Evolutionary conservation across 2,329 filamentous ascomycete genomes (phyloP), one percentile per base, ranked within the genome.

Genomic region (Madurella mycetomatis): DNA sequence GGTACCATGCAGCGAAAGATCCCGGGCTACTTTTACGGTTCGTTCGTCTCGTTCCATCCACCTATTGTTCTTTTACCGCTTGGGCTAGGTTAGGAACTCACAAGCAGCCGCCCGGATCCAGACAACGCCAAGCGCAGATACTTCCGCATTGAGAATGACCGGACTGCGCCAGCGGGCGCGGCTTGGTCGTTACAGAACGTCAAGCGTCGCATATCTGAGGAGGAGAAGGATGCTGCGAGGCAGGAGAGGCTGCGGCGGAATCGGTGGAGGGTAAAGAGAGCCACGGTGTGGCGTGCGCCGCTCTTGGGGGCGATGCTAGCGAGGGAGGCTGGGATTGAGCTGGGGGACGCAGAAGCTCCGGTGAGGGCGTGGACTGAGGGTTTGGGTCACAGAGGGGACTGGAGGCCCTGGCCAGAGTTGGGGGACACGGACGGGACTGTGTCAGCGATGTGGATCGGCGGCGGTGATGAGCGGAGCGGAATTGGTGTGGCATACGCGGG

Each of bases 81-180:
- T 34, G 12, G 41, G 42, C n/a, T 41, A 11, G 25, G 15, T 11
- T 1, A 25, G 25, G 25, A 25, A 7, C 25, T 25, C 3, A 49
- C 16, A 5, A 15, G 9, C 17, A 12, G 15, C 18, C 34, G 8
- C 37, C 11, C 30, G 17, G 15, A 16, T 41, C 32, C 30, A 83
- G 82, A 84, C 56, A 49, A 68, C 13, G 76, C 76, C 42, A 87
- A 82, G 67, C 78, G 77, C 39, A 85, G 82, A 59, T 89, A 88
- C 64, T 89, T 88, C 69, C 85, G 82, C 62, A 79, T 88, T 47
- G 81, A 86, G 65, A 78, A 76, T 44, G 74, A 80, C 40, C 75
- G 79, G 25, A 64, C 61, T 1, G 63, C 81, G 0, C 76, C 82
- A 0, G 59, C 25, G 0, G n/a, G 25, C 13, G 59, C 59, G 2